Evolutionary conservation across 2,329 filamentous ascomycete genomes (phyloP).

Genomic region (Aspergillus pseudoterreus): DNA sequence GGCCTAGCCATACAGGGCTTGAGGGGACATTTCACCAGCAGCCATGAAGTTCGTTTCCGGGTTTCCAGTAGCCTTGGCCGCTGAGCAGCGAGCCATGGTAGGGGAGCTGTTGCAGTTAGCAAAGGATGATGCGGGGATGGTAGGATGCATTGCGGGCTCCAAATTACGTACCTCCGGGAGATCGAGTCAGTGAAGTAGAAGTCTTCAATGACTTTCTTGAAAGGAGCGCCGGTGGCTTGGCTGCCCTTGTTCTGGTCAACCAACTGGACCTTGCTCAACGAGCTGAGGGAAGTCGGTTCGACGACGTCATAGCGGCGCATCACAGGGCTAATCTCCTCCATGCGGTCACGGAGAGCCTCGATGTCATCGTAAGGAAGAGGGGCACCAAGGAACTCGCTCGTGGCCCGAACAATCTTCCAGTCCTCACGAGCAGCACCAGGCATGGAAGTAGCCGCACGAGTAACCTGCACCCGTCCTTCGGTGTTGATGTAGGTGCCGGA

Average conservation of each 20-base stretch:
- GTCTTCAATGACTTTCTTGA: slow-evolving; percentile 86
- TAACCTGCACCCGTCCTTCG: slow-evolving; percentile 92
- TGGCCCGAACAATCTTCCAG: slow-evolving; percentile 97
- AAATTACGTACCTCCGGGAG: slow-evolving; percentile 72
- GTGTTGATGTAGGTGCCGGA: slow-evolving; percentile 95
- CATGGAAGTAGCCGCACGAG: slow-evolving; percentile 80
- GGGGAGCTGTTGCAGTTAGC: slow-evolving; percentile 64
- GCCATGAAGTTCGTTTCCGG: slow-evolving; percentile 77
- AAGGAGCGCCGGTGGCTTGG: slow-evolving; percentile 65
- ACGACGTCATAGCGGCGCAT: slow-evolving; percentile 87
- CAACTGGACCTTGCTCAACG: slow-evolving; percentile 87
- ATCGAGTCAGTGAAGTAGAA: slow-evolving; percentile 99
- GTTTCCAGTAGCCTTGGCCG: slow-evolving; percentile 79
- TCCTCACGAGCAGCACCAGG: slow-evolving; percentile 89
- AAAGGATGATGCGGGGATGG: not conserved
- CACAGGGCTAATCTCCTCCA: slow-evolving; percentile 90
- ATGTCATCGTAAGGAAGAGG: slow-evolving; percentile 93
- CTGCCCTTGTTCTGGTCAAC: slow-evolving; percentile 93
- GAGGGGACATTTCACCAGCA: slow-evolving; percentile 53
- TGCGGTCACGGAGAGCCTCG: slow-evolving; percentile 81
- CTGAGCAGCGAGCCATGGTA: slow-evolving; percentile 97
- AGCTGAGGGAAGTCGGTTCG: slow-evolving; percentile 70
- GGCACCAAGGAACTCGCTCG: slow-evolving; percentile 82
- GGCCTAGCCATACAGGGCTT: slow-evolving; percentile 36
- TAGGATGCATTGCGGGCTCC: slow-evolving; percentile 14